These are phyloP conservation scores for Fusarium sororula DNA, from an alignment of 2,329 filamentous ascomycete species.

Conservation along the genomic window DNA sequence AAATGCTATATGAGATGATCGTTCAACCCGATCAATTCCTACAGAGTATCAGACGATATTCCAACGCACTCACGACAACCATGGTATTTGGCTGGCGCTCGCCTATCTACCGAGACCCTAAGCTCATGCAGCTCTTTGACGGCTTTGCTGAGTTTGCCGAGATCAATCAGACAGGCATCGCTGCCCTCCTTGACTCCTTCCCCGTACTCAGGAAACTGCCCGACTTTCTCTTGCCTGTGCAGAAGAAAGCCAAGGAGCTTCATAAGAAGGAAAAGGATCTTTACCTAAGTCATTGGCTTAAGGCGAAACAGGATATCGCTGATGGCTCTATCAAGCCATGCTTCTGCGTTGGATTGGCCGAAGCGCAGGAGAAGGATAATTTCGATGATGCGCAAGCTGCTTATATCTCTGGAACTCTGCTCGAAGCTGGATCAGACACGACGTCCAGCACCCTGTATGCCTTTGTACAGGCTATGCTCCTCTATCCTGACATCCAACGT, in stretches of 20 bases:
- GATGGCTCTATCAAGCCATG: constrained; percentile 30
- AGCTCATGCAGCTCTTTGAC: neutral
- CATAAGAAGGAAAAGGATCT: constrained; percentile 1
- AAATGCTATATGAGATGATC: constrained; percentile 1
- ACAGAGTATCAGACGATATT: neutral
- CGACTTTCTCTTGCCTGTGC: neutral
- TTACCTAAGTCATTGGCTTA: neutral
- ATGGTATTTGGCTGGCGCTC: constrained; percentile 11
- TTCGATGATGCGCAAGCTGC: constrained; percentile 13
- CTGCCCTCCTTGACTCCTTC: neutral
- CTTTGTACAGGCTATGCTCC: constrained; percentile 57
- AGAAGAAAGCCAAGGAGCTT: neutral
- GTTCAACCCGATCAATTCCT: neutral
- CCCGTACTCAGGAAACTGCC: neutral
- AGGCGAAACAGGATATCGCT: neutral
- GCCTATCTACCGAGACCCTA: neutral
- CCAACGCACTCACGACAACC: constrained; percentile 1
- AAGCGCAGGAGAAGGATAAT: constrained; percentile 2
- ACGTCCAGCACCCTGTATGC: constrained; percentile 44
- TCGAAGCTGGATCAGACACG: constrained; percentile 47
- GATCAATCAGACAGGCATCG: constrained; percentile 2
- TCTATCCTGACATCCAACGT: constrained; percentile 54
- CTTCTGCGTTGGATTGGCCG: neutral
- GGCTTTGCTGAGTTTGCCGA: neutral
- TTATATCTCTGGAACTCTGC: constrained; percentile 23